These are phyloP conservation scores for Neurospora sublineolata DNA, from an alignment of 495 filamentous ascomycete genomes.

Conservation along the genomic window DNA sequence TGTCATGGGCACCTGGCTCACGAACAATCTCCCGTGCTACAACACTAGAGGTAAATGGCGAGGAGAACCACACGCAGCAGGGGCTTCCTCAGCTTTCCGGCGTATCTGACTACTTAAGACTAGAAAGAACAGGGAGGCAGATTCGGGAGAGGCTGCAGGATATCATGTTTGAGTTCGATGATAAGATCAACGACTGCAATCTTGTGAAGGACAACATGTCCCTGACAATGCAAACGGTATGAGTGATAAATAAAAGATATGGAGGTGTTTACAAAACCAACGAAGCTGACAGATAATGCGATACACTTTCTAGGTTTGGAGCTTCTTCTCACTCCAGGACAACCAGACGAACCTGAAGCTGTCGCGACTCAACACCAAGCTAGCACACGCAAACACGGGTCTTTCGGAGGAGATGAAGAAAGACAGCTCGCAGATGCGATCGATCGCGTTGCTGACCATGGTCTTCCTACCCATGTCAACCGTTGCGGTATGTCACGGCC, in stretches of 20 bases:
- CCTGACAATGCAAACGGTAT: background rate
- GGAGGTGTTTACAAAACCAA: background rate
- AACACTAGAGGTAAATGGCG: background rate
- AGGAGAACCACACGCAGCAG: background rate
- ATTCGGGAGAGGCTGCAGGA: background rate
- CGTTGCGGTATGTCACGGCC: background rate
- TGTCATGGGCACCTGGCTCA: background rate
- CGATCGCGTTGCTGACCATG: constrained; percentile 21
- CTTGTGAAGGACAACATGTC: background rate
- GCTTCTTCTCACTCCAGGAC: background rate
- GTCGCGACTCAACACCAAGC: background rate
- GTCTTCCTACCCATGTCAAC: constrained; percentile 10
- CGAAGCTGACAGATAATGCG: background rate
- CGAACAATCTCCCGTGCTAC: background rate
- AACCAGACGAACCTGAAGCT: background rate
- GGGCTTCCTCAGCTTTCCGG: background rate
- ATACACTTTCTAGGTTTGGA: background rate
- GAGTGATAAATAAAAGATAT: background rate
- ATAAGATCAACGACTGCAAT: background rate
- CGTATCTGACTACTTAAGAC: background rate
- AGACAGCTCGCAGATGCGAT: constrained; percentile 22
- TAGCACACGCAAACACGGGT: background rate
- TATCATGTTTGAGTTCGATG: background rate
- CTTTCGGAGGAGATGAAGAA: background rate
- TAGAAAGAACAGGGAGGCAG: background rate